Base-by-base conservation (phyloP, 495 filamentous ascomycete species). In the Beverwykella pulmonaria region DNA sequence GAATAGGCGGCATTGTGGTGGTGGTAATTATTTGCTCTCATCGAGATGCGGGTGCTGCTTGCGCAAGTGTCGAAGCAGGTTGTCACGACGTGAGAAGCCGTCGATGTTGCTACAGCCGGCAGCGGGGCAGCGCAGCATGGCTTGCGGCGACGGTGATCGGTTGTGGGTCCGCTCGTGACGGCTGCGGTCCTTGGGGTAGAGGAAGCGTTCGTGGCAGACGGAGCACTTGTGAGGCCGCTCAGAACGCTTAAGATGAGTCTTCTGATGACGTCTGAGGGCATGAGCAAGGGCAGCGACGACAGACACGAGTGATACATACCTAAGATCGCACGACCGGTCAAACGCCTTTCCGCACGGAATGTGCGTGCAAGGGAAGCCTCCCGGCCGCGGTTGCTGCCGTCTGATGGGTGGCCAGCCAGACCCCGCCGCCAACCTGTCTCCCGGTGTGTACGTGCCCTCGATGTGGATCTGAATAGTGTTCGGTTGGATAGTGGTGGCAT, bases 191-290 rank as follows among this genome's bases (percentile, higher is more conserved):
- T 71, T 71, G 7, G 69, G 69, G 29, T 71, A 71, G 22, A 61
- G 50, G 65, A 71, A 71, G 27, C 65, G 60, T 41, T 71, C 53
- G n/a, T 30, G 26, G 53, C 69, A 71, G 25, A 49, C 25, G 9
- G 36, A n/a, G 56, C 69, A 71, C 39, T 68, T 68, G 65, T 71
- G 56, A 52, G 69, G 69, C 41, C 69, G 69, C 30, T 65, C 60
- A 19, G 26, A 32, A 46, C 32, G 30, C 0, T 25, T 22, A 4
- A 55, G 17, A 30, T 71, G 69, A n/a, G 39, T 62, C 61, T 68
- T 71, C 34, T 22, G 29, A 62, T 71, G 69, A 62, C 69, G 69
- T 59, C 69, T 71, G 49, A 12, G 22, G 22, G 36, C n/a, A 10
- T 68, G 22, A 68, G 64, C 50, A 61, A 1, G 29, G n/a, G 30